Base-by-base conservation (phyloP, 2,329 filamentous ascomycete genomes). In the Beauveria asiatica region DNA sequence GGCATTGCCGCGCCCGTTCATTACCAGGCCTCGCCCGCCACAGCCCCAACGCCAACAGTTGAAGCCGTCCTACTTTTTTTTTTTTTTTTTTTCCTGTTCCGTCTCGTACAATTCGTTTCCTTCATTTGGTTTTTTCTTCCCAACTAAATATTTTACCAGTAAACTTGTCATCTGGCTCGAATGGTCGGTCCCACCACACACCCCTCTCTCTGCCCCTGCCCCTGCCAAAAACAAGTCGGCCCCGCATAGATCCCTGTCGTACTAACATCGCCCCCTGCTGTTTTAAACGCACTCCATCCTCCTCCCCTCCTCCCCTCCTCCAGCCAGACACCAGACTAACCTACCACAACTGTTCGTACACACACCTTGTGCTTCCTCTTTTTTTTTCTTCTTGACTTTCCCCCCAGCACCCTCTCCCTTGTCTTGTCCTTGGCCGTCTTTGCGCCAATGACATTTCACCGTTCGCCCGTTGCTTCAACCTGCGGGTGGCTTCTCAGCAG, bases 211-310 rank as follows among this genome's bases (percentile, higher is more conserved):
- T 30, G 33, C 33, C 33, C 33, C 11, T n/a, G 8, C 56, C 57
- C 57, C 57, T 52, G 57, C 57, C 57, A 53, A 59, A 59, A 59
- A 59, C 52, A 59, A 59, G 27, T 44, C 16, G 39, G 37, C 39
- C 49, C 57, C 39, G 13, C 46, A 46, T 27, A 45, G 39, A 51
- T 44, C 59, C 44, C 33, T 11, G 44, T 23, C 19, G 9, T 42
- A 9, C 30, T 60, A 33, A 33, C 17, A 11, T 10, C 30, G 41
- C 33, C 9, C 50, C 50, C 21, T 37, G 5, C 46, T n/a, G 19
- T 10, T 33, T 39, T 52, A 52, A 23, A 19, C n/a, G 5, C 41
- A 48, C 57, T 3, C 39, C 27, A 25, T 21, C 21, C n/a, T 41
- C 23, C 17, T 9, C 25, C 16, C 21, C n/a, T 41, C 23, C 17